A percentile compares a stretch with the other conserved stretches of the same genome.
phyloP scores from a whole-genome alignment of 768 basidiomycete genomes.

The Boletus sp. region DNA sequence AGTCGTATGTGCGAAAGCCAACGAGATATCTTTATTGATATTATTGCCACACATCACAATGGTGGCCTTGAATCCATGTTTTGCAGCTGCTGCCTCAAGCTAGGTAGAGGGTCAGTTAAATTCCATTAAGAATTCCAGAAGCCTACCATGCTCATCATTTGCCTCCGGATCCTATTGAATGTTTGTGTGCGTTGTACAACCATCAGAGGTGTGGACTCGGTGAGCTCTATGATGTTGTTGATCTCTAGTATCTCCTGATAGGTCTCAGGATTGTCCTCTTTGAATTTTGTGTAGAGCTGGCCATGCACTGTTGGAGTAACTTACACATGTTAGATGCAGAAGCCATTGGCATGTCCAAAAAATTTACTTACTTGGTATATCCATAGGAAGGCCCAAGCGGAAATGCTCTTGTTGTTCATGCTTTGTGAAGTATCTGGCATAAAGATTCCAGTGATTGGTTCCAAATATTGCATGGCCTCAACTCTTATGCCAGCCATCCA shows the following conservation, averaged over 20 bases:
- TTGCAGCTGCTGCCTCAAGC: neutral
- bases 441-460: conserved; percentile 6
- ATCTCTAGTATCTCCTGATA: conserved; percentile 8
- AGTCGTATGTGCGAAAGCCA: no score
- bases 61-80: neutral
- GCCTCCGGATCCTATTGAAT: neutral
- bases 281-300: neutral
- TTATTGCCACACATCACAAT: neutral
- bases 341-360: neutral
- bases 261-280: neutral
- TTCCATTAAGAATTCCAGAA: neutral
- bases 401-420: neutral
- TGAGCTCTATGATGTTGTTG: neutral
- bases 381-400: neutral
- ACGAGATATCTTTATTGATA: neutral
- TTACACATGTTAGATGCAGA: neutral
- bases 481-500: conserved; percentile 4
- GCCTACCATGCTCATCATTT: neutral
- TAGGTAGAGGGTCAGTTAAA: neutral
- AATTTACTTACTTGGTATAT: neutral
- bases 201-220: neutral
- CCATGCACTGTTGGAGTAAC: neutral
- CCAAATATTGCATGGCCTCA: no score
- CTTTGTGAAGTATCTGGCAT: neutral
- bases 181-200: neutral